A percentile compares a stretch with the other conserved stretches of the same genome.
Evolutionary conservation across 2,329 filamentous ascomycete species (phyloP).

Genomic region (Arthrobotrys megalospora): DNA sequence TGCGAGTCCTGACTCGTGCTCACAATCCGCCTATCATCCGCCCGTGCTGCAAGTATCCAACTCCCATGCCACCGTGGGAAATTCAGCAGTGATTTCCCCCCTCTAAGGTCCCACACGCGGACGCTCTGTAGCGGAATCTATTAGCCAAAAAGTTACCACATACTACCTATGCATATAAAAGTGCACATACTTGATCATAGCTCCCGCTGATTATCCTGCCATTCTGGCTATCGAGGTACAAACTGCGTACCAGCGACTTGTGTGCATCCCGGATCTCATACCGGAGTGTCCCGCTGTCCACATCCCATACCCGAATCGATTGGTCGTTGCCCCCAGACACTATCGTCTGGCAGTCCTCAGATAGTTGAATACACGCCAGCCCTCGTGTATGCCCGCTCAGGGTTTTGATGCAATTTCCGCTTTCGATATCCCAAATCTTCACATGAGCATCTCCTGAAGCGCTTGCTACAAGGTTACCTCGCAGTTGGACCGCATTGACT

Average conservation of each 20-base stretch:
- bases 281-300: constrained; percentile 85
- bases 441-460: constrained; percentile 94
- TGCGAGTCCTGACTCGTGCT: constrained; percentile 95
- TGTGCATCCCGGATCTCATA: constrained; percentile 81
- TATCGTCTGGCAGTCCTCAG: constrained; percentile 92
- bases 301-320: constrained; percentile 95
- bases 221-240: constrained; percentile 90
- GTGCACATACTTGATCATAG: constrained; percentile 83
- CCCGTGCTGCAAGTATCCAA: constrained; percentile 97
- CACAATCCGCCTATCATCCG: constrained; percentile 93
- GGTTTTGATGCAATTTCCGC: constrained; percentile 88
- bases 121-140: constrained; percentile 11
- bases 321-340: constrained; percentile 96
- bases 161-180: neutral
- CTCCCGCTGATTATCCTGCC: constrained; percentile 89
- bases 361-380: constrained; percentile 95
- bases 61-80: constrained; percentile 96
- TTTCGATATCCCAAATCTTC: constrained; percentile 95
- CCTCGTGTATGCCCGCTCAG: constrained; percentile 92
- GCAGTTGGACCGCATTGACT: constrained; percentile 95
- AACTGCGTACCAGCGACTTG: constrained; percentile 84
- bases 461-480: constrained; percentile 91
- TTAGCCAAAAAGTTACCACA: neutral
- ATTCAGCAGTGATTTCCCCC: constrained; percentile 73
- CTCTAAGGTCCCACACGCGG: constrained; percentile 44